These are phyloP conservation scores for Paracoccidioides brasiliensis DNA, from an alignment of 2,329 filamentous ascomycete species.

Conservation along the genomic window DNA sequence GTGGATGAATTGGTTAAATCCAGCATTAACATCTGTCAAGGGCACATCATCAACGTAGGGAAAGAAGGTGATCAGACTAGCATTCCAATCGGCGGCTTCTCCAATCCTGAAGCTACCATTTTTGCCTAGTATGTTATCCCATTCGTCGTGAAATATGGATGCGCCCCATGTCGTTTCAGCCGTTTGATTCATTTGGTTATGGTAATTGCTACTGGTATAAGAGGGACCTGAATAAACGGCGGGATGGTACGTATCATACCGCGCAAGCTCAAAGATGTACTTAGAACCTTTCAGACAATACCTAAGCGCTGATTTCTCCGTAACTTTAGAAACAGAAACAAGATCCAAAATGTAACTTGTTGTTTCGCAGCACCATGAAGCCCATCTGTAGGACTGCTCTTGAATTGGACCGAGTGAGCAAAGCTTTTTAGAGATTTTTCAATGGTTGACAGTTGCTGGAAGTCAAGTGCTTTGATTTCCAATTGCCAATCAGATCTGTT, in stretches of 20 bases:
- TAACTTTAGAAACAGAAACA: constrained; percentile 19
- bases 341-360: constrained; percentile 19
- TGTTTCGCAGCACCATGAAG: constrained; percentile 17
- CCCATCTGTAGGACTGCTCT: constrained; percentile 10
- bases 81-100: constrained; percentile 22
- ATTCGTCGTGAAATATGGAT: constrained; percentile 25
- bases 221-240: not conserved
- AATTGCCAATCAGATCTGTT: constrained; percentile 30
- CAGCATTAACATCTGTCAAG: constrained; percentile 12
- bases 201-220: not conserved
- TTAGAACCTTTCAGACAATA: constrained; percentile 28
- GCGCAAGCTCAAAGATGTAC: constrained; percentile 31
- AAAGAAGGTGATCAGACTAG: constrained; percentile 25
- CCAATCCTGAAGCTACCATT: constrained; percentile 24
- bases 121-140: constrained; percentile 29
- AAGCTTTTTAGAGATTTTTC: constrained; percentile 18
- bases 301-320: constrained; percentile 29
- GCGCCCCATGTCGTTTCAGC: constrained; percentile 26
- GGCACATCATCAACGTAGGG: constrained; percentile 13
- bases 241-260: constrained; percentile 27
- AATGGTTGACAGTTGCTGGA: constrained; percentile 20
- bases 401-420: constrained; percentile 19
- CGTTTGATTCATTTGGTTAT: constrained; percentile 12
- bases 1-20: constrained; percentile 25
- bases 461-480: constrained; percentile 28